Evolutionary conservation across 2,329 filamentous ascomycete species (phyloP).

Genomic region (Paraphaeosphaeria minitans): DNA sequence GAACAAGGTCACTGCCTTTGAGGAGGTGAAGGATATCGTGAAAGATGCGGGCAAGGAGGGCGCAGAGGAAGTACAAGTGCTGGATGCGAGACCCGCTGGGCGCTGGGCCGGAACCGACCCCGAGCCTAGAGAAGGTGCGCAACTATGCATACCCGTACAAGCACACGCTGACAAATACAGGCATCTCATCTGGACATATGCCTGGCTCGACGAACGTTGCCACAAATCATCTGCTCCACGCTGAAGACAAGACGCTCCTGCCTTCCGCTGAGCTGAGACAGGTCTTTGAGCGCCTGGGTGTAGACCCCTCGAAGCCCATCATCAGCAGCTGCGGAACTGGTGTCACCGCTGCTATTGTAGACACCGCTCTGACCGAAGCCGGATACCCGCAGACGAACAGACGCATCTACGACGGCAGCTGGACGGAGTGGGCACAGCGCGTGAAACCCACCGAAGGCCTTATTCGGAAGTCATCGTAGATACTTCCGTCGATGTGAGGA

Average conservation of each 20-base stretch:
- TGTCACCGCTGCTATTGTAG: slow-evolving; percentile 89
- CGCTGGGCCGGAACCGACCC: slow-evolving; percentile 82
- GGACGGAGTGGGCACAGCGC: slow-evolving; percentile 84
- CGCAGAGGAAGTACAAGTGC: slow-evolving; percentile 79
- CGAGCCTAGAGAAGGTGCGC: slow-evolving; percentile 78
- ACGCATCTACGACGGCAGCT: slow-evolving; percentile 92
- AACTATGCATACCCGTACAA: background rate
- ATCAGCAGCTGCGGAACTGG: slow-evolving; percentile 91
- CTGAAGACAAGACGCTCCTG: slow-evolving; percentile 79
- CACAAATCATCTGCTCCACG: slow-evolving; percentile 78
- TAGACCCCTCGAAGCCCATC: slow-evolving; percentile 80
- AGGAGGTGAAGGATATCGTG: slow-evolving; percentile 79
- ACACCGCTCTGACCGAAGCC: slow-evolving; percentile 81
- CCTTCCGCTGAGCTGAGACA: slow-evolving; percentile 72
- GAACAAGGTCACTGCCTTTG: slow-evolving; percentile 75
- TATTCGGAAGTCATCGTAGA: slow-evolving; percentile 57
- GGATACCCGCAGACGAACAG: slow-evolving; percentile 72
- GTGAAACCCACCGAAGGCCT: slow-evolving; percentile 66
- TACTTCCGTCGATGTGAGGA: too few species aligned
- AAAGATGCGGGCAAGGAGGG: slow-evolving; percentile 81
- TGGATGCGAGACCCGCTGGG: slow-evolving; percentile 82
- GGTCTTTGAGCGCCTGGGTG: slow-evolving; percentile 77
- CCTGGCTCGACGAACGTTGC: slow-evolving; percentile 85
- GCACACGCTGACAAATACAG: slow-evolving; percentile 22
- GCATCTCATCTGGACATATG: slow-evolving; percentile 85